phyloP scores from a whole-genome alignment of 768 basidiomycete genomes.

The Termitomyces bulborhizus region DNA sequence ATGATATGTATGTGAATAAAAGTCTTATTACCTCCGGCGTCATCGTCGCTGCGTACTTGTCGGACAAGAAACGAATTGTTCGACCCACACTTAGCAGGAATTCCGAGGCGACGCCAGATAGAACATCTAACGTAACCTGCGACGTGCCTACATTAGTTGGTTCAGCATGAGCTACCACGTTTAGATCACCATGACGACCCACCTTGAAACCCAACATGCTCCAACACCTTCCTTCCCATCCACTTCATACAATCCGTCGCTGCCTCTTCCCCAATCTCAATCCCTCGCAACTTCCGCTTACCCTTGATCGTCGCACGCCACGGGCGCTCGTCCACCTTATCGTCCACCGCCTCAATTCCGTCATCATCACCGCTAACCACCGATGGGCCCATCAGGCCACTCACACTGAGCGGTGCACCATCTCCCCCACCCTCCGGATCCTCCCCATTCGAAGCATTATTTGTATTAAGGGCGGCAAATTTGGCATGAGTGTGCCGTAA shows the following conservation, averaged over 20 bases:
- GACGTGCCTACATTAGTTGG: slow-evolving; percentile 50
- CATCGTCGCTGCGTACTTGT: slow-evolving; percentile 79
- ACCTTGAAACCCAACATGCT: slow-evolving; percentile 94
- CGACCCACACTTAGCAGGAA: slow-evolving; percentile 83
- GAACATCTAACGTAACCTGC: slow-evolving; percentile 67
- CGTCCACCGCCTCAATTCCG: slow-evolving; percentile 25
- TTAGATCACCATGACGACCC: slow-evolving; percentile 17
- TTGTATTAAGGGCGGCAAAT: slow-evolving; percentile 50
- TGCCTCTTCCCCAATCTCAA: slow-evolving; percentile 56
- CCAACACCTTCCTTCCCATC: slow-evolving; percentile 73
- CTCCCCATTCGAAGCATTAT: slow-evolving; percentile 16
- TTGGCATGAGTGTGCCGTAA: slow-evolving; percentile 69
- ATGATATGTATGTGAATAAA: neutral
- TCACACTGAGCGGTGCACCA: slow-evolving; percentile 27
- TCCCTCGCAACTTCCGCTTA: slow-evolving; percentile 23
- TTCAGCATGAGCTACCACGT: neutral
- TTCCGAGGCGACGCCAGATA: slow-evolving; percentile 72
- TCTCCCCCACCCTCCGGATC: slow-evolving; percentile 31
- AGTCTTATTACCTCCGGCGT: slow-evolving; percentile 70
- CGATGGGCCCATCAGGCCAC: slow-evolving; percentile 12
- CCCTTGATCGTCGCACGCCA: slow-evolving; percentile 37
- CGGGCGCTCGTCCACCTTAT: slow-evolving; percentile 54
- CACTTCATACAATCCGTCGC: slow-evolving; percentile 63
- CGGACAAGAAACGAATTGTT: slow-evolving; percentile 74
- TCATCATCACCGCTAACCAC: slow-evolving; percentile 16